phyloP scores from a whole-genome alignment of 495 filamentous ascomycete species.

The Penicillium mononematosum region DNA sequence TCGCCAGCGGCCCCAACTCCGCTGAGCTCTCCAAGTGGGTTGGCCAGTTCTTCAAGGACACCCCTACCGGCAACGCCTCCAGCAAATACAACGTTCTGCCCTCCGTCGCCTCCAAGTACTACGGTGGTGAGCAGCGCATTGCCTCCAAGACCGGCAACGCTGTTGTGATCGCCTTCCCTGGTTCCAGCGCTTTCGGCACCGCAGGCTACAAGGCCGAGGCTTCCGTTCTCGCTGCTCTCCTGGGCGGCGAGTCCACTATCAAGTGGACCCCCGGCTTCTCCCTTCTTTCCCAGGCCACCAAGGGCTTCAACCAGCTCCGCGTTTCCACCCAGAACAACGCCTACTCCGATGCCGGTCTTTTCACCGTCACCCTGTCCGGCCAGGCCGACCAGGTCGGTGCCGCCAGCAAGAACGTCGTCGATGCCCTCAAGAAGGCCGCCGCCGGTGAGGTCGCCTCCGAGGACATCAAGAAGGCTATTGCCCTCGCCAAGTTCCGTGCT shows the following conservation, averaged over 20 bases:
- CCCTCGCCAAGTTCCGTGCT: conserved; percentile 89
- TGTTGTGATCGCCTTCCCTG: conserved; percentile 87
- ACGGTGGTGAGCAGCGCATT: conserved; percentile 91
- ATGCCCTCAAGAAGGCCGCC: conserved; percentile 75
- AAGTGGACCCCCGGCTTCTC: conserved; percentile 97
- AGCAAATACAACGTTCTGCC: conserved; percentile 41
- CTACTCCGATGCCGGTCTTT: conserved; percentile 93
- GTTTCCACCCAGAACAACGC: conserved; percentile 71
- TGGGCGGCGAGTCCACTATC: conserved; percentile 86
- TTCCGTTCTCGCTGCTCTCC: conserved; percentile 81
- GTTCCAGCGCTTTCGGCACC: conserved; percentile 69
- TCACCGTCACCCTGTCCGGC: conserved; percentile 77
- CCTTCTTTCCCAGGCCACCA: conserved; percentile 73
- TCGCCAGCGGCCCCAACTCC: conserved; percentile 81
- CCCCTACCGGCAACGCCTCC: conserved; percentile 40
- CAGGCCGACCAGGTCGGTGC: conserved; percentile 64
- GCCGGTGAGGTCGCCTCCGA: conserved; percentile 74
- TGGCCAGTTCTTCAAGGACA: conserved; percentile 74
- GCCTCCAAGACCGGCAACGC: conserved; percentile 69
- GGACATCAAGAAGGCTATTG: conserved; percentile 85
- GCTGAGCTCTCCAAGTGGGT: conserved; percentile 85
- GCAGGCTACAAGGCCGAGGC: conserved; percentile 83
- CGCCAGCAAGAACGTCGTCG: conserved; percentile 62
- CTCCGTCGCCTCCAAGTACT: conserved; percentile 70
- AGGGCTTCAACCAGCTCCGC: conserved; percentile 61